A percentile compares a stretch with the other conserved stretches of the same genome.
phyloP scores from a whole-genome alignment of 106 monocot genomes.

The Dioscorea dumetorum region DNA sequence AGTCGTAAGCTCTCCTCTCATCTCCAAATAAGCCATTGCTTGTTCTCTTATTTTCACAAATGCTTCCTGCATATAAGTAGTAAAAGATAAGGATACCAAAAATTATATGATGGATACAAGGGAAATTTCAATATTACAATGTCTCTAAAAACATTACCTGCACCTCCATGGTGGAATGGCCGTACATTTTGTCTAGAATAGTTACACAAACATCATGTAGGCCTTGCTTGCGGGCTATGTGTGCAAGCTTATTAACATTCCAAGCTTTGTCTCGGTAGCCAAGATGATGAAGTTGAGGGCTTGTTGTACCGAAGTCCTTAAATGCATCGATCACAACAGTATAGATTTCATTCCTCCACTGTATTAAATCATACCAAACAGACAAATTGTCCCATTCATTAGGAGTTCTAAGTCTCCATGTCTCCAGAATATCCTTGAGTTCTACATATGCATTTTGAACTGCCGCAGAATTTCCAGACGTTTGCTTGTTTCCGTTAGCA shows the following conservation, averaged over 20 bases:
- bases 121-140: neutral
- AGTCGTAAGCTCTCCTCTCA: slow-evolving; percentile 88
- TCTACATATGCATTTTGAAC: slow-evolving; percentile 71
- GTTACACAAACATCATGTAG: slow-evolving; percentile 95
- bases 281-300: slow-evolving; percentile 88
- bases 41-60: slow-evolving; percentile 99
- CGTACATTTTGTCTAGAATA: slow-evolving; percentile 98
- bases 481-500: slow-evolving; percentile 85
- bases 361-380: slow-evolving; percentile 96
- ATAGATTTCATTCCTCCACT: slow-evolving; percentile 99
- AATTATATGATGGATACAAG: neutral
- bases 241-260: slow-evolving; percentile 99
- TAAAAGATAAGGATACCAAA: slow-evolving; percentile 1
- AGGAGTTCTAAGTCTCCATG: slow-evolving; percentile 96
- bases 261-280: slow-evolving; percentile 98
- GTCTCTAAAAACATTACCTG: slow-evolving; percentile 45
- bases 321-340: slow-evolving; percentile 96
- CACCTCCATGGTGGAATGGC: slow-evolving; percentile 98
- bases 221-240: slow-evolving; percentile 91
- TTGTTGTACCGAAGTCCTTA: slow-evolving; percentile 89
- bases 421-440: slow-evolving; percentile 97
- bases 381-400: slow-evolving; percentile 98
- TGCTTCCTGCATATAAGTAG: slow-evolving; percentile 67
- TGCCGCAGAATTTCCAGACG: slow-evolving; percentile 62
- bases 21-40: slow-evolving; percentile 96